Evolutionary conservation across 2,329 filamentous ascomycete genomes (phyloP).

Genomic region (Rugonectria rugulosa): DNA sequence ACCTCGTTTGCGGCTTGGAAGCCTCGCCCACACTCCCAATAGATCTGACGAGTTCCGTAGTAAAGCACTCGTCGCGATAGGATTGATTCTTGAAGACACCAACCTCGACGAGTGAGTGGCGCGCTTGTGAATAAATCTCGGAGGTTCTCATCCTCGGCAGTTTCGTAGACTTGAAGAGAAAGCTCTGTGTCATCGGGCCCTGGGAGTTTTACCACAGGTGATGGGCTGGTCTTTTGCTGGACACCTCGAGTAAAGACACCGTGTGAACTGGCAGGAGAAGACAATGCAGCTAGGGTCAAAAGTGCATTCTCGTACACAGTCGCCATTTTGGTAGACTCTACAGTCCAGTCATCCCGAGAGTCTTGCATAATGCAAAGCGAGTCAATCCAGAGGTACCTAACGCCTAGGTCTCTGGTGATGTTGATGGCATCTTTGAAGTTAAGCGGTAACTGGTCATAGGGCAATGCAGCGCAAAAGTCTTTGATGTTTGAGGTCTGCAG

Average conservation of each 20-base stretch:
- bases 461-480: too few relatives aligned
- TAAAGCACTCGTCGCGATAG: background rate
- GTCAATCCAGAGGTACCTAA: background rate
- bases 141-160: background rate
- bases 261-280: background rate
- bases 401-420: background rate
- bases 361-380: background rate
- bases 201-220: too few relatives aligned
- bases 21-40: slow-evolving; percentile 1
- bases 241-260: too few relatives aligned
- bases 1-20: background rate
- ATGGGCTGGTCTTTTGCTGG: too few relatives aligned
- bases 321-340: background rate
- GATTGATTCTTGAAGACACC: slow-evolving; percentile 2
- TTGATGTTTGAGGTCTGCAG: too few relatives aligned
- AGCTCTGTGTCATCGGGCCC: too few relatives aligned
- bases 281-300: background rate
- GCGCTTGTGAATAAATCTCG: background rate
- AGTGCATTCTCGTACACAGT: background rate
- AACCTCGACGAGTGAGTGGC: slow-evolving; percentile 3
- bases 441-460: too few relatives aligned
- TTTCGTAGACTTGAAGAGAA: too few relatives aligned
- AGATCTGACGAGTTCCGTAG: background rate
- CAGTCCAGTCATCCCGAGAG: background rate
- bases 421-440: background rate